Percentiles rank a stretch among this genome's conserved stretches.
phyloP scores from a whole-genome alignment of 106 monocot species.

The Posidonia australis region DNA sequence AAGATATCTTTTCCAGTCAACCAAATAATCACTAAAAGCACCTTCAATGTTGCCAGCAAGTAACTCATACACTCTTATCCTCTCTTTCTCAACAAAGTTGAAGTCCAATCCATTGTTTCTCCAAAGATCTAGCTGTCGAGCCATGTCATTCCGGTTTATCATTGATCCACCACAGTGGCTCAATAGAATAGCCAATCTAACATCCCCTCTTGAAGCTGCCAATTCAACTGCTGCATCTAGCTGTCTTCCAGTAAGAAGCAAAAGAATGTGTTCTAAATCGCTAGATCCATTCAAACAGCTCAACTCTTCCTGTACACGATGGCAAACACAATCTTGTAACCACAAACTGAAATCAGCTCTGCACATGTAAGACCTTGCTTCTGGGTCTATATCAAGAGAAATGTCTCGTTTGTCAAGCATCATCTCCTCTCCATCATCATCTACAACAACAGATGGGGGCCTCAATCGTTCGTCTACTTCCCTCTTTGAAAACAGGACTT shows the following conservation, averaged over 20 bases:
- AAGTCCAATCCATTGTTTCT: slow-evolving; percentile 85
- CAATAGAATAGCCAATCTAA: slow-evolving; percentile 65
- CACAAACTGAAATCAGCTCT: slow-evolving; percentile 93
- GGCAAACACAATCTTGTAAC: slow-evolving; percentile 87
- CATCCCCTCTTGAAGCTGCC: slow-evolving; percentile 82
- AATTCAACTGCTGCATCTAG: slow-evolving; percentile 77
- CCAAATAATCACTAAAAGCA: slow-evolving; percentile 39
- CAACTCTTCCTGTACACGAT: slow-evolving; percentile 78
- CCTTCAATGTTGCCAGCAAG: slow-evolving; percentile 79
- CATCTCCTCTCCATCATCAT: slow-evolving; percentile 43
- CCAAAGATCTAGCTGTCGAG: slow-evolving; percentile 70
- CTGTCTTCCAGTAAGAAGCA: slow-evolving; percentile 74
- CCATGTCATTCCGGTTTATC: slow-evolving; percentile 72
- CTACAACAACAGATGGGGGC: slow-evolving; percentile 28
- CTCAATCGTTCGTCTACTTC: slow-evolving; percentile 22
- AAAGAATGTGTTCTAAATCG: slow-evolving; percentile 58
- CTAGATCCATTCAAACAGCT: slow-evolving; percentile 51
- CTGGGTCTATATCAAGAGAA: slow-evolving; percentile 48
- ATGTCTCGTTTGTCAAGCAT: slow-evolving; percentile 57
- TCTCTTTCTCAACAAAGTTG: slow-evolving; percentile 64
- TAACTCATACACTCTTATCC: slow-evolving; percentile 72
- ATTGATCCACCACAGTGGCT: slow-evolving; percentile 86
- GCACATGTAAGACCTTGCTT: slow-evolving; percentile 53
- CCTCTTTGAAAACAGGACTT: slow-evolving; percentile 74
- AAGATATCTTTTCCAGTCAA: slow-evolving; percentile 92